Conservation (phyloP, 1,139 yeast genomes). For the Candida sanyaensis region DNA sequence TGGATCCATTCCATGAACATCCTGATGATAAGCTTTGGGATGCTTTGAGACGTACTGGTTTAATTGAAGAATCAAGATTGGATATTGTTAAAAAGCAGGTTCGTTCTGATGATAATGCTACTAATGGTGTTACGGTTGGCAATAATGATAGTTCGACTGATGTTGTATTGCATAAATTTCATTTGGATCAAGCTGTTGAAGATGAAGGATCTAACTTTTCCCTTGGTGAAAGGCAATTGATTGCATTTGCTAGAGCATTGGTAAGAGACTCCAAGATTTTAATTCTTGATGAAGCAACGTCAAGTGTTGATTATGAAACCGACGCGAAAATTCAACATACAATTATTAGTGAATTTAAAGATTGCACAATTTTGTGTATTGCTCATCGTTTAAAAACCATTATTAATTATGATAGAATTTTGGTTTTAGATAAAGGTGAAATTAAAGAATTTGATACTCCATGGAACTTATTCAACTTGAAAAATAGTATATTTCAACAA, state of each 20-base stretch:
- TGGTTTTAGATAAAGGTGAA: slow-evolving; percentile 52
- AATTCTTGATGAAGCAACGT: slow-evolving; percentile 45
- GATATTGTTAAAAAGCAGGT: slow-evolving; percentile 19
- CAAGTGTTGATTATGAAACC: slow-evolving; percentile 46
- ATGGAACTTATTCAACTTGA: slow-evolving; percentile 22
- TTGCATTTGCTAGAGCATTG: slow-evolving; percentile 44
- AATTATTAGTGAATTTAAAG: slow-evolving; percentile 32
- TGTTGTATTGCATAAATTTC: slow-evolving; percentile 36
- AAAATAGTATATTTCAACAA: slow-evolving; percentile 38
- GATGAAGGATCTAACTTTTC: slow-evolving; percentile 44
- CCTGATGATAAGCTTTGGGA: slow-evolving; percentile 36
- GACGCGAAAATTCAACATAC: slow-evolving; percentile 41
- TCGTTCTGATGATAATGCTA: slow-evolving; percentile 11
- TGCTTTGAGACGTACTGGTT: slow-evolving; percentile 35
- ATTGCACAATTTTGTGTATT: slow-evolving; percentile 43
- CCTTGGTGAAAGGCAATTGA: slow-evolving; percentile 42
- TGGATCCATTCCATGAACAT: slow-evolving; percentile 61
- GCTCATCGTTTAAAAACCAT: slow-evolving; percentile 45
- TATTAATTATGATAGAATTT: slow-evolving; percentile 36
- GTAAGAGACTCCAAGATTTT: slow-evolving; percentile 39
- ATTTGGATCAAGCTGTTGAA: slow-evolving; percentile 38
- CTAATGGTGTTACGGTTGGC: neutral
- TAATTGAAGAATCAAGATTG: slow-evolving; percentile 25
- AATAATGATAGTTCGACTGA: slow-evolving; percentile 12
- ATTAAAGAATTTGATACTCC: slow-evolving; percentile 63